These are phyloP conservation scores for Skeletonema tropicum DNA, from an alignment of 108 stramenopile genomes.

Conservation along the genomic window DNA sequence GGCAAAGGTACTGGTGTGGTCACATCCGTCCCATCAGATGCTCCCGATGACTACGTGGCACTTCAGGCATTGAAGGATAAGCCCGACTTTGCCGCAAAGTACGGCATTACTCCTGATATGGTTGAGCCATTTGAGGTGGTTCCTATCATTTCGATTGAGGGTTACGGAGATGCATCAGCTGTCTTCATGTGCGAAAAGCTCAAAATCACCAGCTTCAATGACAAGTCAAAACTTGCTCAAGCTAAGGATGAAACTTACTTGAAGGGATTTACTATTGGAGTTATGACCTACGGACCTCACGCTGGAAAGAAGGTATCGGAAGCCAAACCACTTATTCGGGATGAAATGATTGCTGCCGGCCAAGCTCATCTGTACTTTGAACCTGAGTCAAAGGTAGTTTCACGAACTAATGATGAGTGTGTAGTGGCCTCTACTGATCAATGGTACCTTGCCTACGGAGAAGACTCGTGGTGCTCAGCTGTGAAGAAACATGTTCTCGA, in stretches of 20 bases:
- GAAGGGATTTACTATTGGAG: slow-evolving; percentile 96
- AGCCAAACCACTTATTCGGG: slow-evolving; percentile 92
- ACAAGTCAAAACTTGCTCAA: slow-evolving; percentile 92
- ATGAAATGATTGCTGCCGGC: slow-evolving; percentile 92
- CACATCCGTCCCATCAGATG: slow-evolving; percentile 98
- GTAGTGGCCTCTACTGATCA: slow-evolving; percentile 98
- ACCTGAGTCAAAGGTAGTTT: slow-evolving; percentile 93
- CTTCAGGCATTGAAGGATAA: slow-evolving; percentile 95
- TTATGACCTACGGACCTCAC: slow-evolving; percentile 92
- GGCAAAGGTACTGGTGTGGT: slow-evolving; percentile 98
- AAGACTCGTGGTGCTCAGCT: slow-evolving; percentile 65
- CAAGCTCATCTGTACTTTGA: slow-evolving; percentile 95
- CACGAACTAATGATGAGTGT: slow-evolving; percentile 97
- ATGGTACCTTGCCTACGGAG: slow-evolving; percentile 91
- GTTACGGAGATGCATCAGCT: slow-evolving; percentile 92
- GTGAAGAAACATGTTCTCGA: slow-evolving; percentile 90
- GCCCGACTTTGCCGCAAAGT: slow-evolving; percentile 95
- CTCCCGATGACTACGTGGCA: slow-evolving; percentile 97
- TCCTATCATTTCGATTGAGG: slow-evolving; percentile 98
- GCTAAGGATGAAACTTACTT: slow-evolving; percentile 97
- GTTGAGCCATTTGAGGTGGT: slow-evolving; percentile 92
- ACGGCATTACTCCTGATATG: slow-evolving; percentile 93
- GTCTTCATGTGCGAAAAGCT: slow-evolving; percentile 95
- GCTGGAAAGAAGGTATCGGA: slow-evolving; percentile 94
- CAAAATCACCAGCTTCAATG: slow-evolving; percentile 93